phyloP scores from a whole-genome alignment of 164 flowering plant genomes.

The Stephania yunnanensis region DNA sequence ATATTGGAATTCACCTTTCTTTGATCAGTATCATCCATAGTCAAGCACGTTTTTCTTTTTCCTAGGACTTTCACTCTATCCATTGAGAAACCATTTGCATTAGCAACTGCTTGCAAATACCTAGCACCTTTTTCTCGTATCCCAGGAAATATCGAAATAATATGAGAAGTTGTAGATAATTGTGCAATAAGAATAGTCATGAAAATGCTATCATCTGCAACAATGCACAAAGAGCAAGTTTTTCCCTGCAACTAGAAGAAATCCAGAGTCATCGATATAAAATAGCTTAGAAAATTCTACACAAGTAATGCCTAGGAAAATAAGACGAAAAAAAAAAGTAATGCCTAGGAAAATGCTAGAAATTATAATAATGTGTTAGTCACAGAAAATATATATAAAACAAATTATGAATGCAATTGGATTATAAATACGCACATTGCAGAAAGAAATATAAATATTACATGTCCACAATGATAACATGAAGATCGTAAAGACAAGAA shows the following conservation, averaged over 20 bases:
- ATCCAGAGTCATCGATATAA: slow-evolving; percentile 9
- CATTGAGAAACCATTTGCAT: slow-evolving; percentile 59
- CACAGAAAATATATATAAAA: background rate
- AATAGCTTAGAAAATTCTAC: background rate
- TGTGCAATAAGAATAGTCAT: slow-evolving; percentile 51
- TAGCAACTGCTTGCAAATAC: slow-evolving; percentile 62
- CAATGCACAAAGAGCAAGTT: slow-evolving; percentile 50
- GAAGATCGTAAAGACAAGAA: too few species aligned
- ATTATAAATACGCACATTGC: too few species aligned
- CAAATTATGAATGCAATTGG: too few species aligned
- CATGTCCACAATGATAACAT: too few species aligned
- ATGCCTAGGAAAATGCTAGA: background rate
- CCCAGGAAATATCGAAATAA: slow-evolving; percentile 77
- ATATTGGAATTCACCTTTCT: slow-evolving; percentile 43
- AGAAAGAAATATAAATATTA: too few species aligned
- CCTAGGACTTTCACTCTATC: slow-evolving; percentile 49
- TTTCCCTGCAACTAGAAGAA: slow-evolving; percentile 60
- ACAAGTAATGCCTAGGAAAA: background rate
- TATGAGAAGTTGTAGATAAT: slow-evolving; percentile 44
- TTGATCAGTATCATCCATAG: slow-evolving; percentile 48
- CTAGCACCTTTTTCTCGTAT: slow-evolving; percentile 47
- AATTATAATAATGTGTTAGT: background rate
- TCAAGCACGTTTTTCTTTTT: slow-evolving; percentile 38
- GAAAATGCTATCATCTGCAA: slow-evolving; percentile 87
- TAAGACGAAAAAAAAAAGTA: background rate